Percentiles rank a stretch among this genome's conserved stretches.
Conservation (phyloP, 2,329 filamentous ascomycete genomes). For the Neurospora sp. region DNA sequence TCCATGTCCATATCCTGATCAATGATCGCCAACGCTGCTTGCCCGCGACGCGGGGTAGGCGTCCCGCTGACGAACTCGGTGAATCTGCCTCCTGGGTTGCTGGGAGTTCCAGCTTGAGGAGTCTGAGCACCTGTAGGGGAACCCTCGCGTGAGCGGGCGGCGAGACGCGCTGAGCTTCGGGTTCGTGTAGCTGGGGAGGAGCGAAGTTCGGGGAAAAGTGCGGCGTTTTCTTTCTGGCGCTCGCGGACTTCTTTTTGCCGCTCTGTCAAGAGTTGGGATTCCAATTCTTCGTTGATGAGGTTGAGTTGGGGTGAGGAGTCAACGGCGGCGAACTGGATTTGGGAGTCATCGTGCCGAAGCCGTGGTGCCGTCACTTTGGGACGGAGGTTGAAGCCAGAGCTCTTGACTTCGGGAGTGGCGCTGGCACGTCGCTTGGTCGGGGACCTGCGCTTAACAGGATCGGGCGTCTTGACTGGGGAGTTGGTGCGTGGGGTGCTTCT, state of each 20-base stretch:
- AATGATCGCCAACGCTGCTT: slow-evolving; percentile 33
- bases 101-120: slow-evolving; percentile 33
- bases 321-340: slow-evolving; percentile 66
- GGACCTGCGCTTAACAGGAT: slow-evolving; percentile 23
- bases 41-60: slow-evolving; percentile 49
- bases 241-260: slow-evolving; percentile 69
- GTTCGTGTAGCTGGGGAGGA: slow-evolving; percentile 35
- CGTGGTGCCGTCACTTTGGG: slow-evolving; percentile 27
- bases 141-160: background rate
- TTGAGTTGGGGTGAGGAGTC: slow-evolving; percentile 41
- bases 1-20: slow-evolving; percentile 40
- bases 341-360: slow-evolving; percentile 70
- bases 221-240: slow-evolving; percentile 56
- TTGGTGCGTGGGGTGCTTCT: background rate
- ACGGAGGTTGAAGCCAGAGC: slow-evolving; percentile 22
- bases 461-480: slow-evolving; percentile 23
- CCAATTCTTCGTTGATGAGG: slow-evolving; percentile 32
- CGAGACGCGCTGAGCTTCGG: background rate
- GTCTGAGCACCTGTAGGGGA: slow-evolving; percentile 1
- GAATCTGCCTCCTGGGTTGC: slow-evolving; percentile 30
- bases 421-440: slow-evolving; percentile 18
- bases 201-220: slow-evolving; percentile 58
- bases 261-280: slow-evolving; percentile 69
- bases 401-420: slow-evolving; percentile 17
- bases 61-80: slow-evolving; percentile 48